phyloP scores from a whole-genome alignment of 148 eudicot genomes.

The Arbutus unedo region DNA sequence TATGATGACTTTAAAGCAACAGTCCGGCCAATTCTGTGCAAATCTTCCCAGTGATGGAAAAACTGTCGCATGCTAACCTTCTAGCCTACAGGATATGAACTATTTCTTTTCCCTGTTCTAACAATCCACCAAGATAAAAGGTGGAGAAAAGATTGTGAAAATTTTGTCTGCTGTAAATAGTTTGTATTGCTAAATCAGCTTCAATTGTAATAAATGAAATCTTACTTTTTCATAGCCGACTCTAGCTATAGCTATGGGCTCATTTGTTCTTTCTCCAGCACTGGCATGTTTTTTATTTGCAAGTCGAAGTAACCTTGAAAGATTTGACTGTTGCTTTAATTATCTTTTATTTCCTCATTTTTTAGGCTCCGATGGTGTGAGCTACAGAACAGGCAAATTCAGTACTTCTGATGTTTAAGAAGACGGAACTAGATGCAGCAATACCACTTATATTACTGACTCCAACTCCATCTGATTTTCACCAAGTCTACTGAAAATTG shows the following conservation, averaged over 20 bases:
- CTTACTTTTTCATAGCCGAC: background rate
- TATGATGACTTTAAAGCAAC: slow-evolving; percentile 73
- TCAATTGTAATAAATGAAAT: background rate
- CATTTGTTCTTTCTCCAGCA: background rate
- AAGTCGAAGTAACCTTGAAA: background rate
- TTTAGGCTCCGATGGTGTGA: background rate
- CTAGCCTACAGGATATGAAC: background rate
- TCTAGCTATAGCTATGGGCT: background rate
- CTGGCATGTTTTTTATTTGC: background rate
- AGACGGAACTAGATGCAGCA: background rate
- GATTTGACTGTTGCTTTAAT: background rate
- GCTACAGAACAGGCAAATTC: background rate
- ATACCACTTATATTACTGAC: background rate
- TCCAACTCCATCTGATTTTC: background rate
- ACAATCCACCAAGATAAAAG: background rate
- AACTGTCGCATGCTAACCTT: background rate
- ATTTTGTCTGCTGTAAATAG: background rate
- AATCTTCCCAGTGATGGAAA: slow-evolving; percentile 19
- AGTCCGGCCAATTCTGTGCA: slow-evolving; percentile 43
- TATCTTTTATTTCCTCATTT: background rate
- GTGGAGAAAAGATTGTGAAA: background rate
- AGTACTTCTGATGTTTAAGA: background rate
- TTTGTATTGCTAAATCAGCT: background rate
- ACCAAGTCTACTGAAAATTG: background rate
- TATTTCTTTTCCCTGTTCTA: background rate